Conservation (phyloP, 2,329 filamentous ascomycete species). For the Penicillium sp. region DNA sequence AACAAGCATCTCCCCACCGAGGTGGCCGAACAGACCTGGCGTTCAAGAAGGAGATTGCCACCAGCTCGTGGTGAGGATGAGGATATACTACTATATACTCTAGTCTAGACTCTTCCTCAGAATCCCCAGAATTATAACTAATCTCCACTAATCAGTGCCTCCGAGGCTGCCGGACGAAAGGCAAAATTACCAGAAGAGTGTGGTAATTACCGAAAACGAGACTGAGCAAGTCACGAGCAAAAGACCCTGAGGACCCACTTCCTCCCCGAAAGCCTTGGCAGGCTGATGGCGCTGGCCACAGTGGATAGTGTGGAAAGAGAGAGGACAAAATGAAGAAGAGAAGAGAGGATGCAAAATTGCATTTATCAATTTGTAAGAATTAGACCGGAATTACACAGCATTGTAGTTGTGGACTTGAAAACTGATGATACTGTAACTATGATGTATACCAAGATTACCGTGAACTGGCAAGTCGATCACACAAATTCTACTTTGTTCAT, state of each 20-base stretch:
- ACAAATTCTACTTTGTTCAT: not conserved
- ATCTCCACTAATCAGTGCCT: not conserved
- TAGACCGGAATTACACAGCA: not conserved
- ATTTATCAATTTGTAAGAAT: not conserved
- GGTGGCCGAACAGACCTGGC: not conserved
- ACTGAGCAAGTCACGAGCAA: not conserved
- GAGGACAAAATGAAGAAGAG: not conserved
- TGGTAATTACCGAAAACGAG: not conserved
- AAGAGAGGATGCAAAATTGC: not conserved
- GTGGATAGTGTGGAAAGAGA: not conserved
- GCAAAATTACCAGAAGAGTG: not conserved
- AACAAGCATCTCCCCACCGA: not conserved
- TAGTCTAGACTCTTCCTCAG: not conserved
- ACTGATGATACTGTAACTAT: not conserved
- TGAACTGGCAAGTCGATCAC: conserved; percentile 6
- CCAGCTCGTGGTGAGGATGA: not conserved
- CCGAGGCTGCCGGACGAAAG: conserved; percentile 1
- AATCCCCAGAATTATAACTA: not conserved
- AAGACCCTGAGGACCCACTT: conserved; percentile 20
- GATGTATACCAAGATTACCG: not conserved
- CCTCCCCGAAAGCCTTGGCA: conserved; percentile 9
- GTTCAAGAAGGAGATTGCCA: not conserved
- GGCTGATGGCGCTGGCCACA: not conserved
- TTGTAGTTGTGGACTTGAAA: not conserved
- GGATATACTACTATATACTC: not conserved